Evolutionary conservation across 2,329 filamentous ascomycete species (phyloP), one percentile per base, ranked within the genome.

Genomic region (Coniochaeta sp.): DNA sequence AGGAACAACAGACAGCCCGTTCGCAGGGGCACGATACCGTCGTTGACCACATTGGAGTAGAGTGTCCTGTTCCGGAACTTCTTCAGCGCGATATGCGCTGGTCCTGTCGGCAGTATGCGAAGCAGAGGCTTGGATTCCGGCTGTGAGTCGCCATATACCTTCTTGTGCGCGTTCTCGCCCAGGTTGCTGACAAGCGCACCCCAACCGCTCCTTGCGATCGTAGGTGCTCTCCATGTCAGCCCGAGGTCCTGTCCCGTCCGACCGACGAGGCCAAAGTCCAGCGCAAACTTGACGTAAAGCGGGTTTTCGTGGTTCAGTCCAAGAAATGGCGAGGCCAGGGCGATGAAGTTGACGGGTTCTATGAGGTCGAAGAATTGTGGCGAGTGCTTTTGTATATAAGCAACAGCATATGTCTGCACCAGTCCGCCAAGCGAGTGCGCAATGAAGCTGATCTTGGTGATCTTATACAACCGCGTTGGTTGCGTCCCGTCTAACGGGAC

Each of bases 231-330:
- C 94, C 94, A 99, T 1, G 91, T 96, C 55, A 99, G 73, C 20
- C 94, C 94, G 8, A 99, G 77, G 70, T 99, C 94, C 67, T 97
- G 90, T 7, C 94, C 94, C 3, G 94, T 96, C 51, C 92, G 82
- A n/a, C 94, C 94, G 13, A 99, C 92, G 1, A 99, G 78, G 0
- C 94, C 94, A 70, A 97, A 95, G 65, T 99, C 94, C 3, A 99
- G 75, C 0, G 94, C 94, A 67, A 99, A 97, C 62, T 91, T 95
- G 68, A 99, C 89, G 65, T 99, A 99, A 52, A 97, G 77, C 0
- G 94, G 94, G 60, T 99, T 99, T 65, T 99, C 94, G 65, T 99
- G 96, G 67, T 92, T 97, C 32, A 97, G 73, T 0, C 92, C 92
- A 1, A 97, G 72, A 58, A 96, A 90, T 0, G 92, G 92, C 1